Base-by-base conservation (phyloP, 345 rosid species). In the Schrenkiella parvula region DNA sequence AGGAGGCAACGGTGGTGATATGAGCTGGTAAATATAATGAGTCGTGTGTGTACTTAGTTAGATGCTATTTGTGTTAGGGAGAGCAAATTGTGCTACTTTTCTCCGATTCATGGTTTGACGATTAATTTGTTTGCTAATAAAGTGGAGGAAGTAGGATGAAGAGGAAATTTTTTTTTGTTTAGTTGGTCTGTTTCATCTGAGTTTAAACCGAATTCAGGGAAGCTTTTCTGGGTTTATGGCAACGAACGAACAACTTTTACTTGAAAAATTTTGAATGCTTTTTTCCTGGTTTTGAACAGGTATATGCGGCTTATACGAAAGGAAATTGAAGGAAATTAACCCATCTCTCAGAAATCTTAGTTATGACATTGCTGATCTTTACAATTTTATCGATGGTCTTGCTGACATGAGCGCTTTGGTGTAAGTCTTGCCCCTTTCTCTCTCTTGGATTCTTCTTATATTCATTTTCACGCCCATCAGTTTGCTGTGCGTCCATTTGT, bases 381-480 rank as follows among this genome's bases (percentile, higher is more conserved):
- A 86, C 89, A 89, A 84, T 76, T 91, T 86, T 47, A 86, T 91
- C 23, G 97, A 91, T 47, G 97, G 97, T 66, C 93, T 91, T 61
- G 80, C 87, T 15, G 97, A 91, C 86, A 62, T 91, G 90, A 91
- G 96, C 64, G 96, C 96, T 42, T 71, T 91, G 84, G 96, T 91
- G 97, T 91, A 80, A 72, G 67, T 74, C 66, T 77, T 83, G 31
- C 51, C 74, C 37, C 54, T 51, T 46, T 44, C 72, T 64, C 75
- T 64, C 53, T 51, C 60, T 63, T 52, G 1, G n/a, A n/a, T 52
- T 13, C 38, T 52, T 39, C 32, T 21, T 51, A 44, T 52, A 18
- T 25, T 32, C 21, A 22, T 48, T 44, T 64, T 10, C 9, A 29
- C n/a, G 10, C 55, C 68, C 41, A 13, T 12, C 37, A 14, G 48